Evolutionary conservation across 2,329 filamentous ascomycete species (phyloP).

Genomic region (Penicillium oxalicum): DNA sequence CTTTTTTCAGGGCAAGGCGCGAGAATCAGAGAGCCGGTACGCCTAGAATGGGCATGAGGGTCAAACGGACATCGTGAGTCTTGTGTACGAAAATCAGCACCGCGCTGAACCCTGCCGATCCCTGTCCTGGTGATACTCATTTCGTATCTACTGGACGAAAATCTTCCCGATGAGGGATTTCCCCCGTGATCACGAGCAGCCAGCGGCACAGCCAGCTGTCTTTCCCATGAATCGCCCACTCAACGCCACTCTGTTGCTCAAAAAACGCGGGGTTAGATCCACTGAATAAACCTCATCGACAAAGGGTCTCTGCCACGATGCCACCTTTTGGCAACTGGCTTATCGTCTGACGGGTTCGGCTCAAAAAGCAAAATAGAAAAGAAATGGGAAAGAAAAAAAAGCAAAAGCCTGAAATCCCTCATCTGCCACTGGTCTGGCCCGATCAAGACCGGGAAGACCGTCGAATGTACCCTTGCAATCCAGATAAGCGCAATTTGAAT

Average conservation of each 20-base stretch:
- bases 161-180: no score
- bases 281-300: neutral
- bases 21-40: no score
- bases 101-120: no score
- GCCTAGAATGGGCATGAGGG: no score
- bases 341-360: no score
- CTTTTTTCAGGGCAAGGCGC: no score
- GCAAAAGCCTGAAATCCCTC: neutral
- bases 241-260: neutral
- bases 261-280: slow-evolving; percentile 3
- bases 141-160: no score
- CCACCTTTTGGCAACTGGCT: no score
- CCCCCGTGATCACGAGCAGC: neutral
- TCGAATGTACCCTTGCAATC: neutral
- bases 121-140: no score
- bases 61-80: no score
- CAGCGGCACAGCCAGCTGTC: neutral
- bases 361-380: neutral
- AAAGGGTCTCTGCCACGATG: neutral
- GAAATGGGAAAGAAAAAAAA: neutral
- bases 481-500: slow-evolving; percentile 2
- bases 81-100: no score
- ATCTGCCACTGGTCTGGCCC: neutral
- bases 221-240: neutral
- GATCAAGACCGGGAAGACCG: neutral